Percentiles rank a stretch among this genome's conserved stretches.
phyloP scores from a whole-genome alignment of 106 monocot genomes.

The Acorus gramineus region DNA sequence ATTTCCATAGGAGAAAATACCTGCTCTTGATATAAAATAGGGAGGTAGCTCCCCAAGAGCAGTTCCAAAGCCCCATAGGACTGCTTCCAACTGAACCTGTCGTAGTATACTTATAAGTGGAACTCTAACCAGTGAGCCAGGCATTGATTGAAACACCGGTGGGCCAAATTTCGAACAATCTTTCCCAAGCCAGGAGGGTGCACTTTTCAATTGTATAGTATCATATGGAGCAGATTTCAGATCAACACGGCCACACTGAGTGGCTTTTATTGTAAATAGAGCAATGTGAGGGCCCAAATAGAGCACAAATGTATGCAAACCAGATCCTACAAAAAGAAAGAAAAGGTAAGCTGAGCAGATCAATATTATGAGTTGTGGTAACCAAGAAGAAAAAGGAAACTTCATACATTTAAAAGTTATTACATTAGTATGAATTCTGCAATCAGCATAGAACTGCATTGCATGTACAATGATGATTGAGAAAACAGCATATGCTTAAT shows the following conservation, averaged over 20 bases:
- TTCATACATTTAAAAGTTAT: no score
- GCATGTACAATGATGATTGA: no score
- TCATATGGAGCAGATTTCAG: conserved; percentile 92
- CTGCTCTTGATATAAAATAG: conserved; percentile 96
- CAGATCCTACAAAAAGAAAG: conserved; percentile 57
- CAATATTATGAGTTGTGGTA: no score
- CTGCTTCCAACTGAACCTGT: conserved; percentile 81
- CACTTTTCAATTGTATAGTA: conserved; percentile 67
- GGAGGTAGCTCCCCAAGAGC: conserved; percentile 97
- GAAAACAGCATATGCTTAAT: no score
- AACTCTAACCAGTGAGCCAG: conserved; percentile 50
- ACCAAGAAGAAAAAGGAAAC: no score
- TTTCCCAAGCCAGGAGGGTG: conserved; percentile 91
- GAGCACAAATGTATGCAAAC: conserved; percentile 95
- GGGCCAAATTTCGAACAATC: conserved; percentile 78
- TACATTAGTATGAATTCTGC: no score
- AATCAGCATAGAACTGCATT: no score
- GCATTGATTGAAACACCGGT: conserved; percentile 37
- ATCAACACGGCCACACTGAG: conserved; percentile 77
- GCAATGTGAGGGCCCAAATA: conserved; percentile 96
- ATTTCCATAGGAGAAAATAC: conserved; percentile 17
- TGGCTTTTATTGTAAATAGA: conserved; percentile 79
- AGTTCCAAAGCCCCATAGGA: conserved; percentile 97
- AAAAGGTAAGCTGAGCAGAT: not conserved
- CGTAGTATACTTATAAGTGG: conserved; percentile 67